Base-by-base conservation (phyloP, 805 yeast genomes). In the Lipomyces spencermartinsiae region DNA sequence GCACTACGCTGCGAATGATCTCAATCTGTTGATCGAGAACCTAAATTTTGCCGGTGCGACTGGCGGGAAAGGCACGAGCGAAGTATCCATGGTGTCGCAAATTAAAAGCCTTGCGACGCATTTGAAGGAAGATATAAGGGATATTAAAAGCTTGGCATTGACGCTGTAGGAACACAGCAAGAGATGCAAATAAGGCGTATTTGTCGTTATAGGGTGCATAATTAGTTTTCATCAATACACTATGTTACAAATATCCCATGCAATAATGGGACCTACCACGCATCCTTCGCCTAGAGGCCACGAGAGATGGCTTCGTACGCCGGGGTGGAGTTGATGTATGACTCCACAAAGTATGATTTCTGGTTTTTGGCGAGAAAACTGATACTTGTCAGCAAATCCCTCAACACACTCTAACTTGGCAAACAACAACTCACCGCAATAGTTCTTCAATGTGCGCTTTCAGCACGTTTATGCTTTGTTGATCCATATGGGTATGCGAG, bases 401-500 rank as follows among this genome's bases (percentile, higher is more conserved):
- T 6, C 49, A 35, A 14, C 34, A 4, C n/a, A 16, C n/a, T 19
- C 46, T 9, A n/a, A 3, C 19, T n/a, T 53, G 37, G 9, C 4
- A 29, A 3, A 31, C 25, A 49, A 35, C 3, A 6, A 59, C 66
- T 2, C 80, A 91, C 63, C 77, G 76, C 68, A 90, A 76, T 19
- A 92, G 79, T 34, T 79, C 83, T 64, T 85, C 89, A 66, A 89
- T 73, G 67, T 88, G 86, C 9, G 79, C 81, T 67, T 86, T 82
- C 67, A 92, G 77, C 19, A 84, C 83, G 6, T 81, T 82, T 4
- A 89, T 80, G 63, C 93, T 87, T 66, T 87, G 89, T n/a, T 85
- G 82, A 74, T 93, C 97, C 93, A 93, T 90, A 8, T 87, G 80
- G 0, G 97, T 87, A 70, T 88, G 89, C 0, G 92, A 84, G 63